Evolutionary conservation across 768 basidiomycete genomes (phyloP), one percentile per base, ranked within the genome.

Genomic region (Porphyrellus cyaneotinctus): DNA sequence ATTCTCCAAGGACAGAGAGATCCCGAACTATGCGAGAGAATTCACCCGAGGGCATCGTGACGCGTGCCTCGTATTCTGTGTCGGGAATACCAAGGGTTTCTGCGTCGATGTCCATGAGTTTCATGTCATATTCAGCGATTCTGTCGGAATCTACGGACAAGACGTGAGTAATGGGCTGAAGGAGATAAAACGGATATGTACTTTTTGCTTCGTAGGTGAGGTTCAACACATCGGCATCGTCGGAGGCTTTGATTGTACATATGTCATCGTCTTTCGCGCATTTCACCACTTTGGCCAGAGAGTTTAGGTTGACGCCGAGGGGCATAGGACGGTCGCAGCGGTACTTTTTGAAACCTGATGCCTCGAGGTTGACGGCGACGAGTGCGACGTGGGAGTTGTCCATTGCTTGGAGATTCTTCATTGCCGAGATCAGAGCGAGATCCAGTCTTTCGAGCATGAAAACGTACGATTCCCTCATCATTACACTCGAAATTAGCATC

Each of bases 311-410:
- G 63, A 91, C 85, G 52, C 91, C 92, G 23, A 95, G 79, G 0
- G 90, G 88, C 81, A 98, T 91, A 31, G 95, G 90, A 7, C 94
- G 82, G 72, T 99, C 97, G 67, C 95, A 98, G 58, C 97, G 87
- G 72, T 87, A 99, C 47, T 78, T 75, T 61, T 82, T 79, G 79
- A 99, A 98, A 30, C 91, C 91, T 0, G 80, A 74, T 1, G 83
- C 81, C 36, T 86, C 74, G 28, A 99, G 80, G 56, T 87, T 81
- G 43, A 97, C 92, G 9, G 91, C 76, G 36, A 99, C 95, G 59
- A 98, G 88, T 1, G 95, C 97, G 64, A 99, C 95, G 72, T 98
- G 95, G 3, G 95, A 97, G 79, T 97, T 98, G 76, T 98, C 97
- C 95, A 98, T 99, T 4, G 95, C 97, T 76, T 98, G 95, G 6